A percentile compares a stretch with the other conserved stretches of the same genome.
Conservation (phyloP, 495 filamentous ascomycete genomes). For the Tirmania nivea region DNA sequence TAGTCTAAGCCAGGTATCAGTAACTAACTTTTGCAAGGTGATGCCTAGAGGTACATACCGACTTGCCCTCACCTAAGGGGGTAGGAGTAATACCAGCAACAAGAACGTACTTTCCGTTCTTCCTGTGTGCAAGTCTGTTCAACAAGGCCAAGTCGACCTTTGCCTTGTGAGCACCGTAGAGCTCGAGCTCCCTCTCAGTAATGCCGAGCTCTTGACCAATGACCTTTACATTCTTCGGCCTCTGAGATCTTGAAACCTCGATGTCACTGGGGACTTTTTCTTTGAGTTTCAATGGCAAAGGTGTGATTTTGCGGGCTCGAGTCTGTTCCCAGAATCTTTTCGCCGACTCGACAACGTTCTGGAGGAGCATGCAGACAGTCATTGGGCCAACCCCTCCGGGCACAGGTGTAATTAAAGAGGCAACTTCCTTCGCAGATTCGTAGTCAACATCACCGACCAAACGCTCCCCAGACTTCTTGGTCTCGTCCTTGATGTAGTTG, state of each 20-base stretch:
- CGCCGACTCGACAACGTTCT: constrained; percentile 77
- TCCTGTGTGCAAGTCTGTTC: constrained; percentile 63
- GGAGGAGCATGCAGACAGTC: constrained; percentile 91
- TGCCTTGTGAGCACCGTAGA: constrained; percentile 83
- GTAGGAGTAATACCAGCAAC: constrained; percentile 93
- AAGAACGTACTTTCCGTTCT: constrained; percentile 73
- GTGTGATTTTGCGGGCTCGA: constrained; percentile 49
- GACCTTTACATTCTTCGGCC: constrained; percentile 67
- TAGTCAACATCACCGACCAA: constrained; percentile 95
- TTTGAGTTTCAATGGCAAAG: constrained; percentile 54
- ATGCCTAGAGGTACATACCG: constrained; percentile 15
- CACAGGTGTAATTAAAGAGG: constrained; percentile 90
- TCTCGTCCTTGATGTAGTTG: constrained; percentile 84
- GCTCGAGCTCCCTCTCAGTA: constrained; percentile 64
- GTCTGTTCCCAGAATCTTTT: constrained; percentile 61
- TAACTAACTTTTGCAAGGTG: background rate
- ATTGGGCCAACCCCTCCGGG: constrained; percentile 94
- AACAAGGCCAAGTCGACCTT: constrained; percentile 71
- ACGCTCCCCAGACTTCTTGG: constrained; percentile 77
- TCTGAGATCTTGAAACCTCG: constrained; percentile 68
- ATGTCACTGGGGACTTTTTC: constrained; percentile 82
- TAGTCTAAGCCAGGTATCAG: constrained; percentile 33
- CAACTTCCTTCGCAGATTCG: constrained; percentile 63
- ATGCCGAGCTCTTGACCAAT: constrained; percentile 78
- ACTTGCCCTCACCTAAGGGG: constrained; percentile 94